phyloP scores from a whole-genome alignment of 1,284 basidiomycete genomes.

The Trametes polyzona region DNA sequence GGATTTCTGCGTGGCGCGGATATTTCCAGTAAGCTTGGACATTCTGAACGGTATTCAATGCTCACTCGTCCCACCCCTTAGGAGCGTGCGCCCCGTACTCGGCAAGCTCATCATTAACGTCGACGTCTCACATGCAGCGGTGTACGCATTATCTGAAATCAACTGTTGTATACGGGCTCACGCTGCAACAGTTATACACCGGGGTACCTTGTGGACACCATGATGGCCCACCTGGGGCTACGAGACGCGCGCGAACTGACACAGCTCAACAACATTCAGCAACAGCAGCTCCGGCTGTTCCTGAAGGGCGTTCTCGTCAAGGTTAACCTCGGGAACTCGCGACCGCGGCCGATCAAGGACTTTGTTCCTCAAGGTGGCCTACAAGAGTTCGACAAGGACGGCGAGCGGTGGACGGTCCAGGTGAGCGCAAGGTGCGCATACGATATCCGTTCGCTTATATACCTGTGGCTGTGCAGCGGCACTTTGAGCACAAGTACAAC shows the following conservation, averaged over 20 bases:
- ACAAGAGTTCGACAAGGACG: conserved; percentile 40
- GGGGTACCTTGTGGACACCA: conserved; percentile 35
- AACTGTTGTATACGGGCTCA: not conserved
- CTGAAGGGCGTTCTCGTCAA: conserved; percentile 37
- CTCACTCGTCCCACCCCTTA: conserved; percentile 4
- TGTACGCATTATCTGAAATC: conserved; percentile 17
- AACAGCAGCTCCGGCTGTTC: conserved; percentile 38
- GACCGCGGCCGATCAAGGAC: conserved; percentile 29
- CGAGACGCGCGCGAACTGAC: conserved; percentile 30
- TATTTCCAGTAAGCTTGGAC: conserved; percentile 24
- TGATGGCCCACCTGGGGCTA: conserved; percentile 28
- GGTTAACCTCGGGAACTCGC: conserved; percentile 13
- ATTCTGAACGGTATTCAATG: not conserved
- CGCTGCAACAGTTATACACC: conserved; percentile 35
- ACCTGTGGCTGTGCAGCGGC: not conserved
- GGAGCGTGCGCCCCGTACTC: conserved; percentile 30
- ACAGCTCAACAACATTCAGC: conserved; percentile 23
- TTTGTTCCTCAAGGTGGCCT: conserved; percentile 28
- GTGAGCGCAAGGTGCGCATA: conserved; percentile 28
- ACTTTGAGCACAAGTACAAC: conserved; percentile 36
- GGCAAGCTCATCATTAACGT: conserved; percentile 30
- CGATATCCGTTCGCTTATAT: not conserved
- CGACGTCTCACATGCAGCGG: conserved; percentile 24
- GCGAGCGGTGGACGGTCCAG: conserved; percentile 35
- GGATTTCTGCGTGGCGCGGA: conserved; percentile 21